Percentiles rank a stretch among this genome's conserved stretches.
Conservation (phyloP, 2,329 filamentous ascomycete genomes). For the Exophiala oligosperma region DNA sequence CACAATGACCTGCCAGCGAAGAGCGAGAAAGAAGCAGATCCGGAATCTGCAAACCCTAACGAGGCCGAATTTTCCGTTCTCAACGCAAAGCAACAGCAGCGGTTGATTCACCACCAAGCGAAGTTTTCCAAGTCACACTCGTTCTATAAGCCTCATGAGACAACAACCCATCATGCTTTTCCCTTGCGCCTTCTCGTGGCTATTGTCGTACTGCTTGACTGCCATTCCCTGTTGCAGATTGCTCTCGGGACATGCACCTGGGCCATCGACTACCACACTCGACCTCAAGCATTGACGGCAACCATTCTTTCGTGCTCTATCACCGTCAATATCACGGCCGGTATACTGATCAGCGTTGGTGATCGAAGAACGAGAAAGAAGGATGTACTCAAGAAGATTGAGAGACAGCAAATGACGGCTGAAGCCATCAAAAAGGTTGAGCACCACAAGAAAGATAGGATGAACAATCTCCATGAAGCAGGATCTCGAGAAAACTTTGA, state of each 20-base stretch:
- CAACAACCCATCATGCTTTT: conserved; percentile 76
- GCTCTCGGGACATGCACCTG: conserved; percentile 76
- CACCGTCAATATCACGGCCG: conserved; percentile 73
- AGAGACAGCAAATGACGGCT: conserved; percentile 72
- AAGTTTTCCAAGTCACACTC: conserved; percentile 82
- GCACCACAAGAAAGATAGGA: conserved; percentile 23
- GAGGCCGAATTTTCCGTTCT: conserved; percentile 29
- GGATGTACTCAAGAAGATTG: conserved; percentile 76
- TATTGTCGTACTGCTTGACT: conserved; percentile 76
- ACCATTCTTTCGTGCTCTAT: conserved; percentile 80
- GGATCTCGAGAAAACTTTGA: conserved; percentile 16
- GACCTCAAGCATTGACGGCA: conserved; percentile 72
- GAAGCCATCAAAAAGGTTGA: conserved; percentile 58
- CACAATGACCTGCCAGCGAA: conserved; percentile 66
- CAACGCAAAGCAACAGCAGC: conserved; percentile 61
- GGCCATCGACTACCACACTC: conserved; percentile 69
- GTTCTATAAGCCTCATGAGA: conserved; percentile 89
- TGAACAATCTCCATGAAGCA: not conserved
- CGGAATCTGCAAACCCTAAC: conserved; percentile 41
- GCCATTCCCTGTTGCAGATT: conserved; percentile 77
- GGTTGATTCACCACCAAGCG: conserved; percentile 72
- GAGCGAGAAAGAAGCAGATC: conserved; percentile 42
- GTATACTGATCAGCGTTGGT: conserved; percentile 73
- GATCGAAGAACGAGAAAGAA: conserved; percentile 79
- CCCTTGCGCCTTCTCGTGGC: conserved; percentile 72